Percentiles rank a stretch among this genome's conserved stretches.
Conservation (phyloP, 108 stramenopile species). For the Skeletonema menzelii region DNA sequence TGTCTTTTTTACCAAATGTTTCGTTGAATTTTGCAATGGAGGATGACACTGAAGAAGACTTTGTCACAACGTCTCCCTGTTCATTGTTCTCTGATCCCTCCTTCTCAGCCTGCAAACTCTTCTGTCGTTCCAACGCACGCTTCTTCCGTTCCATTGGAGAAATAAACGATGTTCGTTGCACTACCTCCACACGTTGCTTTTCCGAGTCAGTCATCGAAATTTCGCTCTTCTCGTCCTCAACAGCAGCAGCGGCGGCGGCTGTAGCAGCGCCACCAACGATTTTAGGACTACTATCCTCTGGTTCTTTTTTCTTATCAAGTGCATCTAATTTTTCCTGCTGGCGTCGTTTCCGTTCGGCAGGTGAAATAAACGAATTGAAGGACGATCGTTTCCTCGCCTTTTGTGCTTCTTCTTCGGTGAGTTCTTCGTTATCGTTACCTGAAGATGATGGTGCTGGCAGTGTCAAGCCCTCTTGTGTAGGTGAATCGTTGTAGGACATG, state of each 20-base stretch:
- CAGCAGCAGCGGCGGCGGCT: not conserved
- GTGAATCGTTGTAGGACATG: slow-evolving; percentile 7
- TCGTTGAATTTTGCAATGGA: not conserved
- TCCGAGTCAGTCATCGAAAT: not conserved
- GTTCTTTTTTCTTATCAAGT: not conserved
- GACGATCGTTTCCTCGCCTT: not conserved
- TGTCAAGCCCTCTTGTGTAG: not conserved
- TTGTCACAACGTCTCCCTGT: not conserved
- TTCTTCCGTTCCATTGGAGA: slow-evolving; percentile 5
- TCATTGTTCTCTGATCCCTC: not conserved
- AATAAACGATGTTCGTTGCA: not conserved
- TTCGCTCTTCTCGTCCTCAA: not conserved
- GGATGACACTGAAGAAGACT: not conserved
- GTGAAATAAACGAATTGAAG: slow-evolving; percentile 11
- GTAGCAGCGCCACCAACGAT: not conserved
- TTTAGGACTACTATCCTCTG: not conserved
- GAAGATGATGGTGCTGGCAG: not conserved
- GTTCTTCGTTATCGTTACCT: not conserved
- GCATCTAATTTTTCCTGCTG: slow-evolving; percentile 8
- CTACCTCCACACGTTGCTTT: not conserved
- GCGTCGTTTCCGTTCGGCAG: slow-evolving; percentile 24
- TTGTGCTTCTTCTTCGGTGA: not conserved
- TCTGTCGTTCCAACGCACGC: slow-evolving; percentile 7
- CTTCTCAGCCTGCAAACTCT: not conserved
- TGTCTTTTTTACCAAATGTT: not conserved